Percentiles rank a stretch among this genome's conserved stretches.
These are phyloP conservation scores for Epichloe sp. DNA, from an alignment of 2,329 filamentous ascomycete species.

Conservation along the genomic window DNA sequence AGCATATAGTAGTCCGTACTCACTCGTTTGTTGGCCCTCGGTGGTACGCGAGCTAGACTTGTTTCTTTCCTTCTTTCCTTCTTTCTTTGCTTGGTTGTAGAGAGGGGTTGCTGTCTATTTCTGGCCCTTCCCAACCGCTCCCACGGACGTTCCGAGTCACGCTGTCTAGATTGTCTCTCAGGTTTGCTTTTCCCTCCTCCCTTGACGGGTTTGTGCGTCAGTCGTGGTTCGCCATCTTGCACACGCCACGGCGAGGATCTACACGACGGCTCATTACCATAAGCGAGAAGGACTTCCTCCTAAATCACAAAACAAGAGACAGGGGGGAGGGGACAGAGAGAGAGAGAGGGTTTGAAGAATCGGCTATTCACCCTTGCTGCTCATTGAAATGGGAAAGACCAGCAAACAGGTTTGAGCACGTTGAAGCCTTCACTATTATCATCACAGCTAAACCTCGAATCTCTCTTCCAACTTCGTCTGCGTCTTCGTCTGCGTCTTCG, in stretches of 20 bases:
- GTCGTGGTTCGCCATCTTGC: background rate
- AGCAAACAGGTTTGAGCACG: background rate
- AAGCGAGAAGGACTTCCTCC: background rate
- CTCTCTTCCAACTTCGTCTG: background rate
- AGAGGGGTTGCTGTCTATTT: background rate
- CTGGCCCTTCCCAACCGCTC: background rate
- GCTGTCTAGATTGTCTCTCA: background rate
- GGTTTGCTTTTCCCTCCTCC: background rate
- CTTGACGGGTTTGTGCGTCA: background rate
- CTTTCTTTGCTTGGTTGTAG: no score
- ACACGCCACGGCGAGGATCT: background rate
- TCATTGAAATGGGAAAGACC: background rate
- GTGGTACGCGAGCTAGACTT: no score
- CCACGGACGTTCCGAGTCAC: background rate
- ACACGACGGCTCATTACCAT: background rate
- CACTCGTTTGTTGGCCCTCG: no score
- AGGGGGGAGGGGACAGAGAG: no score
- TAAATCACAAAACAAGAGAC: no score
- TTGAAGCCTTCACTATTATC: background rate
- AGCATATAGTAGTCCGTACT: no score
- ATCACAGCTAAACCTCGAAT: background rate
- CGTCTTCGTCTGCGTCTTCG: no score
- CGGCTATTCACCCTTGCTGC: background rate
- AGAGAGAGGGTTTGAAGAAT: no score
- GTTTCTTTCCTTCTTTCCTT: no score